Evolutionary conservation across 177 flowering plant species (phyloP).

Genomic region (Telopea speciosissima): DNA sequence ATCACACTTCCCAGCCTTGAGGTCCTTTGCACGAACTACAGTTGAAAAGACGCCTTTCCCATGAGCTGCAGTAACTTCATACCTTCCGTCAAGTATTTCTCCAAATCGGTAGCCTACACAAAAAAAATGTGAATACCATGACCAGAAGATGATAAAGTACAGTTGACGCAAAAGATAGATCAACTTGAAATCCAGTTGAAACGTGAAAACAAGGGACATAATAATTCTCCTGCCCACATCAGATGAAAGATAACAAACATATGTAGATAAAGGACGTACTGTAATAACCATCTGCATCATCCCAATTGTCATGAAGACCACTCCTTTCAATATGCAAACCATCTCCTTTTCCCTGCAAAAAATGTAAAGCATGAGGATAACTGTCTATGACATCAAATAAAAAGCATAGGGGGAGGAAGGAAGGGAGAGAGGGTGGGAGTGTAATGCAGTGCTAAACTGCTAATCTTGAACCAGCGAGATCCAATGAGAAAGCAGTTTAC

Average conservation of each 20-base stretch:
- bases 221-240: no score
- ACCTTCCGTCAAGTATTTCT: conserved; percentile 90
- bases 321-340: conserved; percentile 62
- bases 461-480: no score
- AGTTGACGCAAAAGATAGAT: neutral
- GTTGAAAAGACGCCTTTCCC: no score
- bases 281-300: conserved; percentile 97
- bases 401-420: no score
- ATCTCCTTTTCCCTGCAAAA: conserved; percentile 66
- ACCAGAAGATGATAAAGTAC: conserved; percentile 2
- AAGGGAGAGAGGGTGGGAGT: no score
- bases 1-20: no score
- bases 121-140: neutral
- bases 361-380: neutral
- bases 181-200: neutral
- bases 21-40: no score
- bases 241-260: neutral
- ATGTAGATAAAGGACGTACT: conserved; percentile 46
- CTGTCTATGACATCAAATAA: no score
- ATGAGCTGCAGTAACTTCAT: no score
- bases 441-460: no score
- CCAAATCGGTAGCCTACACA: conserved; percentile 82
- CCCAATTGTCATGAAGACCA: conserved; percentile 97
- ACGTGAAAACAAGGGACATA: neutral
- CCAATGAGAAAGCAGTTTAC: no score